Base-by-base conservation (phyloP, 2,329 filamentous ascomycete species). In the Coniella lustricola region DNA sequence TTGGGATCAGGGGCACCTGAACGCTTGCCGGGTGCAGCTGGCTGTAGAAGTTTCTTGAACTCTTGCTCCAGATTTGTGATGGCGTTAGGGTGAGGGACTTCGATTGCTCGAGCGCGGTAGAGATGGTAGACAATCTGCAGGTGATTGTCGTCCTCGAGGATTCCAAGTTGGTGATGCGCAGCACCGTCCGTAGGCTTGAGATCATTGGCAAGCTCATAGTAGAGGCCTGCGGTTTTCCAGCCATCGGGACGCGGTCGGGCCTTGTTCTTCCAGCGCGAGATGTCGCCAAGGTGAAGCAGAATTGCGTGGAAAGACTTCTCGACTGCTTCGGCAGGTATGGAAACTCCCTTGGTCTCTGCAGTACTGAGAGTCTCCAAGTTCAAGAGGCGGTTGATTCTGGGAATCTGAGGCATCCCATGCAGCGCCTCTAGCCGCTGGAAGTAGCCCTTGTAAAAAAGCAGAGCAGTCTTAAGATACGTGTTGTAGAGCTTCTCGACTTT, bases 81-180 rank as follows among this genome's bases (percentile, higher is more conserved):
- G 3, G 89, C 90, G 39, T 84, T 77, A 0, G 85, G 84, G 60
- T 93, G 84, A 4, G 90, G 88, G 35, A 83, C 74, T 45, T 82
- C 75, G 29, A 88, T 83, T 8, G 83, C 82, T 56, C 93, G 76
- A 14, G 90, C 84, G 54, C 90, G 84, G 62, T 95, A 93, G 35
- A 97, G 80, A 64, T 95, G 83, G 65, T 96, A 97, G 25, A 94
- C 84, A 9, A 89, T 84, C 53, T 89, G 81, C 44, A 97, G 77
- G 62, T 94, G 86, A 56, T 91, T 85, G 50, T 77, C 79, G 58
- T 90, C 81, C 46, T 85, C 83, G 51, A 97, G 84, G 32, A 97
- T 87, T 32, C 87, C 90, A 64, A 93, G 81, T 65, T 97, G 93
- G 60, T 98, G 91, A 60, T 94, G 86, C 14, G 89, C 86, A 54